Evolutionary conservation across 768 basidiomycete genomes (phyloP), one percentile per base, ranked within the genome.

Genomic region (Gymnopilus dilepis): DNA sequence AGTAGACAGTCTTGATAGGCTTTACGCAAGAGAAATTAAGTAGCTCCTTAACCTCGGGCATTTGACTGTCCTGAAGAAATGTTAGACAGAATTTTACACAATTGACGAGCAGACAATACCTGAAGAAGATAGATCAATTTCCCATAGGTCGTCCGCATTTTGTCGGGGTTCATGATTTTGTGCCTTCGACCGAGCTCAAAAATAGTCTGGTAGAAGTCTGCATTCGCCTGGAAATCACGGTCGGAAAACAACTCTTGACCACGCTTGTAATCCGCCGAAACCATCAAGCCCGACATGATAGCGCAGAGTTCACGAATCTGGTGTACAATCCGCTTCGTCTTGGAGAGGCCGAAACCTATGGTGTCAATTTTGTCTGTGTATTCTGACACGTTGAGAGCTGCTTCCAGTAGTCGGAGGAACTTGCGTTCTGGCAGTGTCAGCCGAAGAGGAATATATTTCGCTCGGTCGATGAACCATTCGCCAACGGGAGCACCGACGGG

Each of bases 121-220:
- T 93, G 91, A 33, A 94, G 82, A 58, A 94, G 77, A 73, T 94
- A 94, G 33, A 94, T 87, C 61, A 94, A 76, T 70, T 94, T 94
- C 9, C 93, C 93, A 62, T 95, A 95, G 7, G 91, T 94, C 28
- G 90, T 87, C 24, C 93, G 84, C 92, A 94, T 94, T 67, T 94
- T 94, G 70, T 94, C 93, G 0, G 93, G 93, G 67, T 94, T 95
- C 91, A 91, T 93, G 69, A 95, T 94, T 73, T 94, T 94, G 71
- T 94, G 91, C 60, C 92, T 82, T 52, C 92, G 80, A 19, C 93
- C 92, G 22, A 94, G 82, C 74, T 94, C 92, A 64, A 94, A 94
- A 24, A 94, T 81, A 13, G 80, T 75, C 68, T 92, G 91, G 69
- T 89, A 95, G 70, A 94, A 95, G 7, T 88, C 86, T 17, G 85